Evolutionary conservation across 116 monocot genomes (phyloP).

Genomic region (Phalaenopsis hybrid): DNA sequence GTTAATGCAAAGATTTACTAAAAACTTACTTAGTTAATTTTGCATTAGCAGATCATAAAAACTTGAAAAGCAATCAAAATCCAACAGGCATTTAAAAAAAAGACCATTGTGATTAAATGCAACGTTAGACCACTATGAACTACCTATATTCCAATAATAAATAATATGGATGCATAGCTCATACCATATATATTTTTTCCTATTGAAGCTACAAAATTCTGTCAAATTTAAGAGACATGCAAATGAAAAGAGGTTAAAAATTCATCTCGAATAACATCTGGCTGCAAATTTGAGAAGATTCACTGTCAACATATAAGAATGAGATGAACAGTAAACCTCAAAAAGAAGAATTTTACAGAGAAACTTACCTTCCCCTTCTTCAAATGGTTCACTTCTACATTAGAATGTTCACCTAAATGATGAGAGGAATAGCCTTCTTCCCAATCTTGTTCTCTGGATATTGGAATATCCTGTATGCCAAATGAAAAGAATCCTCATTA

Average conservation of each 20-base stretch:
- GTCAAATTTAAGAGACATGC: not conserved
- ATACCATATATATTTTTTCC: not conserved
- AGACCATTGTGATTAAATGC: not conserved
- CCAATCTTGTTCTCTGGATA: slow-evolving; percentile 21
- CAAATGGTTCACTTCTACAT: slow-evolving; percentile 19
- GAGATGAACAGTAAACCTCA: not conserved
- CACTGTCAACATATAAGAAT: slow-evolving; percentile 6
- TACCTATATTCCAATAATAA: not conserved
- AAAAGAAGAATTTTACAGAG: not conserved
- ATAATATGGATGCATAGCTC: not conserved
- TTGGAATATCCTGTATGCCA: slow-evolving; percentile 38
- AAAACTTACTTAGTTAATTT: not conserved
- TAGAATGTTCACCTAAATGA: slow-evolving; percentile 25
- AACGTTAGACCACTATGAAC: not conserved
- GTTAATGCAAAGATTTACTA: not conserved
- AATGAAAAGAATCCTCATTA: not conserved
- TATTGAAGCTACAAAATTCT: not conserved
- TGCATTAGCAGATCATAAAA: not conserved
- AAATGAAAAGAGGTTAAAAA: slow-evolving; percentile 2
- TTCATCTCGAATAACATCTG: not conserved
- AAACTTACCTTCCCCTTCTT: slow-evolving; percentile 47
- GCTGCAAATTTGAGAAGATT: not conserved
- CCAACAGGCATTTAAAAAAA: not conserved
- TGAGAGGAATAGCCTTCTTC: slow-evolving; percentile 28
- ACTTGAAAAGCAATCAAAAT: not conserved